These are phyloP conservation scores for Symbiotaphrina buchneri DNA, from an alignment of 495 filamentous ascomycete genomes.

Conservation along the genomic window DNA sequence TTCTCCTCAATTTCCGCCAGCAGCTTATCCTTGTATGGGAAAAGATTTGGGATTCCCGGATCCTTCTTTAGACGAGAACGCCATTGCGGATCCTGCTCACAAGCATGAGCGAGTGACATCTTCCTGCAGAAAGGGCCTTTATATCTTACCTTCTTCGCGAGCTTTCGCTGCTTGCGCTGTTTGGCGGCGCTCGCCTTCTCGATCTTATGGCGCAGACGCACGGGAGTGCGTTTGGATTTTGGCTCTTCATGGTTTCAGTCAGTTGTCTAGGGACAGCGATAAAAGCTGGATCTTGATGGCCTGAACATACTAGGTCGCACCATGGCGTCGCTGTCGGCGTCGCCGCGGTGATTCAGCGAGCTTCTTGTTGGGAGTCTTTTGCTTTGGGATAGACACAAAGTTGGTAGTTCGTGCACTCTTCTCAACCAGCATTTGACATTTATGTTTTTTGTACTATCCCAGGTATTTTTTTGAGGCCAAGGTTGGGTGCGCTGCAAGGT, in stretches of 20 bases:
- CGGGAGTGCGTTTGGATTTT: conserved; percentile 76
- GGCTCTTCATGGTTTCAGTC: conserved; percentile 27
- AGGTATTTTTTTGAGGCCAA: too few relatives aligned
- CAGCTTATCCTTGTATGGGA: conserved; percentile 92
- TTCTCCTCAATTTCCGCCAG: conserved; percentile 85
- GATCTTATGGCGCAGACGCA: conserved; percentile 84
- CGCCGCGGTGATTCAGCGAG: too few relatives aligned
- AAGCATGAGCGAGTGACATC: conserved; percentile 4
- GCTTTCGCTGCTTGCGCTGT: conserved; percentile 69
- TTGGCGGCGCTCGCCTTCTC: conserved; percentile 82
- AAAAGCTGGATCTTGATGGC: too few relatives aligned
- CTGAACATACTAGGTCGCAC: too few relatives aligned
- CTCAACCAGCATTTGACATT: too few relatives aligned
- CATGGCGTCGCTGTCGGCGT: too few relatives aligned
- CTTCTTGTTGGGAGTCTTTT: too few relatives aligned
- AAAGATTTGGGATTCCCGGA: conserved; percentile 89
- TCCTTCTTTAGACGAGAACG: conserved; percentile 85
- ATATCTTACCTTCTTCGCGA: conserved; percentile 47
- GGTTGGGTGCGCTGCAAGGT: too few relatives aligned
- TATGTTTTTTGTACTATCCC: too few relatives aligned
- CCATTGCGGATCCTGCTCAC: conserved; percentile 68
- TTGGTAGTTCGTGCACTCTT: too few relatives aligned
- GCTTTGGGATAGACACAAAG: too few relatives aligned
- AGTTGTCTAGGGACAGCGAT: conserved; percentile 2
- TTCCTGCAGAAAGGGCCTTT: background rate